phyloP scores from a whole-genome alignment of 2,329 filamentous ascomycete species.

The Calonectria henricotiae region DNA sequence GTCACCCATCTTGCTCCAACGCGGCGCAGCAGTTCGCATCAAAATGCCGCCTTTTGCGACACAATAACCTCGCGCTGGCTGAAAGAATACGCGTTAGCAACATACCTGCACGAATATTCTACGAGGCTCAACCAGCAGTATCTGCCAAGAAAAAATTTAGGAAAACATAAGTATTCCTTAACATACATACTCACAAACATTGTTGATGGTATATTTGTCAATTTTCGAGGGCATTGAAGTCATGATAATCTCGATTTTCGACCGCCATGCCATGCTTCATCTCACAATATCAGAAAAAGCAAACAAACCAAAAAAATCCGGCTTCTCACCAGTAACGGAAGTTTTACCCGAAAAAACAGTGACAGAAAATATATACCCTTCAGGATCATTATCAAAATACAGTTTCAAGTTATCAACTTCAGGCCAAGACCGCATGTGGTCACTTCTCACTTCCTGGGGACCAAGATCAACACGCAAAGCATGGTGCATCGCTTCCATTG shows the following conservation, averaged over 20 bases:
- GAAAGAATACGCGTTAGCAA: background rate
- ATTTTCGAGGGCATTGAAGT: background rate
- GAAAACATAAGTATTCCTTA: too few species aligned
- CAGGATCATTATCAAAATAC: too few species aligned
- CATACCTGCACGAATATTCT: background rate
- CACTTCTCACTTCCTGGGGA: conserved; percentile 21
- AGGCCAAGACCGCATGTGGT: background rate
- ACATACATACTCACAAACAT: background rate
- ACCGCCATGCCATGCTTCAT: background rate
- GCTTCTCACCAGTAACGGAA: background rate
- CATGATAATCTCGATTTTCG: background rate
- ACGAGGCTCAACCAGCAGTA: background rate
- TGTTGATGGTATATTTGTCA: too few species aligned
- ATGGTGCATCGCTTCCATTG: conserved; percentile 17
- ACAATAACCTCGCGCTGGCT: background rate
- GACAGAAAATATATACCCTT: background rate
- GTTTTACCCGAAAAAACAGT: too few species aligned
- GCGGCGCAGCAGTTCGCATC: conserved; percentile 18
- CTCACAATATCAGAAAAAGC: too few species aligned
- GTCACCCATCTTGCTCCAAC: background rate
- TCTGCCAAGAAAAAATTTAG: background rate
- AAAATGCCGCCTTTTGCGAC: background rate
- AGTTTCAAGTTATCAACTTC: background rate
- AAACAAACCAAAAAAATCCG: background rate
- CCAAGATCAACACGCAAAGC: conserved; percentile 7